phyloP scores from a whole-genome alignment of 345 rosid genomes.

The Citrus unshiu region DNA sequence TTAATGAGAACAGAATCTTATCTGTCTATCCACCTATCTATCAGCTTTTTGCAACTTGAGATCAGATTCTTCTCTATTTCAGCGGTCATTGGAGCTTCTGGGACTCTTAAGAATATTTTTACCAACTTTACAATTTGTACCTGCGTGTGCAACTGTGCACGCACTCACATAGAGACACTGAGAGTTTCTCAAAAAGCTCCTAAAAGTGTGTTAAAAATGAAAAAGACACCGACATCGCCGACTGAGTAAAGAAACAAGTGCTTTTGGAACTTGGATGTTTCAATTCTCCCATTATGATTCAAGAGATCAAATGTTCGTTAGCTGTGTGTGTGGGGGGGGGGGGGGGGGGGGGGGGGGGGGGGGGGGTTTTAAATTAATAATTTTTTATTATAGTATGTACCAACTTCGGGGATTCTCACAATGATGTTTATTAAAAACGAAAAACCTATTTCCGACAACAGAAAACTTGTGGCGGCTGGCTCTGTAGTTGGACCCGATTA shows the following conservation, averaged over 20 bases:
- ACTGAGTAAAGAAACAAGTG: not conserved
- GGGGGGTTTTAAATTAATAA: too few species aligned
- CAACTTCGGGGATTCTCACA: too few species aligned
- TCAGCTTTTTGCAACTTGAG: constrained; percentile 20
- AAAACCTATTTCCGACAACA: too few species aligned
- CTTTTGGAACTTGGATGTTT: not conserved
- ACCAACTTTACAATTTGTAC: not conserved
- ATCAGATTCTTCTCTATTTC: constrained; percentile 16
- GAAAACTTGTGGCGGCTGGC: too few species aligned
- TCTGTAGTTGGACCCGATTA: not conserved
- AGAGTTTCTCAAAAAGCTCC: not conserved
- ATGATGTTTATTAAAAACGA: too few species aligned
- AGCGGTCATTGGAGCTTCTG: not conserved
- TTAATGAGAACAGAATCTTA: constrained; percentile 19
- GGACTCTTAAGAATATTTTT: constrained; percentile 2
- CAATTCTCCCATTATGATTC: not conserved
- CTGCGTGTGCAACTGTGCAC: not conserved
- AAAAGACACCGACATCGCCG: constrained; percentile 11
- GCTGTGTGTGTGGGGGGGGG: too few species aligned
- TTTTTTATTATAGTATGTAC: too few species aligned
- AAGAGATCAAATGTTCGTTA: too few species aligned
- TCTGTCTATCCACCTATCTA: not conserved
- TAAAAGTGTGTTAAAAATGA: not conserved
- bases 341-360: too few species aligned
- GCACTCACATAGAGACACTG: not conserved